Evolutionary conservation across 768 basidiomycete species (phyloP), one percentile per base, ranked within the genome.

Genomic region (Mrakia frigida): DNA sequence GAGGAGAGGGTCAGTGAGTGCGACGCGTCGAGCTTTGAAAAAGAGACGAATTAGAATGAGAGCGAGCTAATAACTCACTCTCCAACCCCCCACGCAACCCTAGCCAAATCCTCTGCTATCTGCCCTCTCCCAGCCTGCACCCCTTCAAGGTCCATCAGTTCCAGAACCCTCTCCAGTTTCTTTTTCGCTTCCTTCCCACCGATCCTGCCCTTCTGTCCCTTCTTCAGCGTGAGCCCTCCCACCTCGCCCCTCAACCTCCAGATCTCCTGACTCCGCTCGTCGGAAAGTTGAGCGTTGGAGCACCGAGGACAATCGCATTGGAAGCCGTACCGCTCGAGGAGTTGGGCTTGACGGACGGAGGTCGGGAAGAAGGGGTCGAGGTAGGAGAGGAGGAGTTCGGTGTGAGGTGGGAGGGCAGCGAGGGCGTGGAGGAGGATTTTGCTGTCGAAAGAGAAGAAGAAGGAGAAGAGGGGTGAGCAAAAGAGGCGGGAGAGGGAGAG

Each of bases 361-460:
- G 65, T 68, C 2, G 65, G 65, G 23, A 39, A 21, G 37, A 68
- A 68, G 6, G 65, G 65, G 39, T 43, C 39, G 39, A 68, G 35
- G 65, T 68, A 68, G 18, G 65, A 68, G 65, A 68, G 16, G 65
- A 39, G 37, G 65, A 68, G 0, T 43, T 68, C 65, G 14, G 65
- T 25, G 35, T 9, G 0, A 18, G 65, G 37, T 18, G 37, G 37
- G 65, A 68, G 65, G 21, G 13, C 3, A 25, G 39, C 9, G 37
- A 23, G 3, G 23, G 23, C 9, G 65, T 23, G 35, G 33, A 39
- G 16, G 6, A 39, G 65, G 65, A 68, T n/a, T 39, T 14, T 25
- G 35, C 35, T 68, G 13, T 23, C 16, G 63, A 7, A 14, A 14
- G 18, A 7, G 21, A 37, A 35, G 7, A 39, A 33, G 35, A 11